Evolutionary conservation across 441 rosid genomes (phyloP).

Genomic region (Dalechampia spathulata): DNA sequence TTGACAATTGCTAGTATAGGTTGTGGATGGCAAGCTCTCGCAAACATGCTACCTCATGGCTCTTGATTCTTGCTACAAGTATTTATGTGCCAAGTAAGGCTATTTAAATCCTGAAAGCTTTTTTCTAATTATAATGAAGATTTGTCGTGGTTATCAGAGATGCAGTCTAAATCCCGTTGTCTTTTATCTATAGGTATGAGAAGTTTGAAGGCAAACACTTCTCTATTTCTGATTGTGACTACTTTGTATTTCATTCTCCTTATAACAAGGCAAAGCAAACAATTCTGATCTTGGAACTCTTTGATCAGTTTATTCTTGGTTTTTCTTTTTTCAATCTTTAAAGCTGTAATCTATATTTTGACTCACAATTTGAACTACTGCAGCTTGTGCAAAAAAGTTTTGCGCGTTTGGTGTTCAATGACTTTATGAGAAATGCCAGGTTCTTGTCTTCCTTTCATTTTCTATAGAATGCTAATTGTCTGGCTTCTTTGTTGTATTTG

Average conservation of each 20-base stretch:
- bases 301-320: constrained; percentile 3
- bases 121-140: constrained; percentile 5
- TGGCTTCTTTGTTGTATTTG: constrained; percentile 10
- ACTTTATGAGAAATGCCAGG: constrained; percentile 80
- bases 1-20: constrained; percentile 38
- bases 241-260: constrained; percentile 90
- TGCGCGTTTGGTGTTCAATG: constrained; percentile 80
- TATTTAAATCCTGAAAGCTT: not conserved
- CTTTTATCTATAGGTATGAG: constrained; percentile 52
- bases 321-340: not conserved
- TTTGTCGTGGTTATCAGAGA: not conserved
- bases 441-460: constrained; percentile 8
- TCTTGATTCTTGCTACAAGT: constrained; percentile 84
- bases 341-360: not conserved
- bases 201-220: constrained; percentile 76
- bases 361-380: constrained; percentile 16
- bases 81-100: constrained; percentile 73
- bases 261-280: constrained; percentile 75
- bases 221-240: constrained; percentile 68
- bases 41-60: constrained; percentile 99
- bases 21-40: constrained; percentile 98
- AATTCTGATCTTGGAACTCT: not conserved
- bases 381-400: constrained; percentile 99
- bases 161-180: constrained; percentile 6
- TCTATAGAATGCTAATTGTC: not conserved